These are phyloP conservation scores for Metschnikowia peoriensis DNA, from an alignment of 805 yeast genomes.

Conservation along the genomic window DNA sequence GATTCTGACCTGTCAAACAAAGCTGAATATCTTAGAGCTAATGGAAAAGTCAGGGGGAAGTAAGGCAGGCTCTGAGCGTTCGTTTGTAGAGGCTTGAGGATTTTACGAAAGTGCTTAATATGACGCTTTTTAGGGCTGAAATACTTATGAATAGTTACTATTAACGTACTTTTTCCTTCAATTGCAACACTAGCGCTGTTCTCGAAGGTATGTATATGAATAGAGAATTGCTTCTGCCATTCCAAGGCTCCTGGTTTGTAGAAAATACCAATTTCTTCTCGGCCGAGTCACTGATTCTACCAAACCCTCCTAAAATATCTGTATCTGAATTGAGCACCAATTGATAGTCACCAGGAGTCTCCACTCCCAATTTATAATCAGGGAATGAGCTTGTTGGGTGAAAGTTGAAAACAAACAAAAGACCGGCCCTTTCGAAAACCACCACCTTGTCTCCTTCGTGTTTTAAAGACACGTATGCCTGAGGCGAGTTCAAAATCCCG, in stretches of 20 bases:
- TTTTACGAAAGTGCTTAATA: not conserved
- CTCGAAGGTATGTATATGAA: slow-evolving; percentile 84
- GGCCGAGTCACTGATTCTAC: slow-evolving; percentile 46
- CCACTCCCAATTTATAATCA: slow-evolving; percentile 90
- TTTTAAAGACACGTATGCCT: slow-evolving; percentile 82
- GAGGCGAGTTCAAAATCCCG: slow-evolving; percentile 68
- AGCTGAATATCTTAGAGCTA: slow-evolving; percentile 14
- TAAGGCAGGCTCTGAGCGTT: not conserved
- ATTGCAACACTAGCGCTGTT: slow-evolving; percentile 41
- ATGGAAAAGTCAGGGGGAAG: not conserved
- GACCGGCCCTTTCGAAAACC: slow-evolving; percentile 84
- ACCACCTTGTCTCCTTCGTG: slow-evolving; percentile 86
- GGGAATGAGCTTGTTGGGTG: slow-evolving; percentile 80
- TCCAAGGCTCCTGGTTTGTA: slow-evolving; percentile 80
- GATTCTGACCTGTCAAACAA: slow-evolving; percentile 15
- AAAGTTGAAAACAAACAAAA: slow-evolving; percentile 85
- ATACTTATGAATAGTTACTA: too few species aligned
- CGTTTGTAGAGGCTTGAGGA: slow-evolving; percentile 1
- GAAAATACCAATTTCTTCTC: slow-evolving; percentile 48
- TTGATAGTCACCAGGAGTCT: slow-evolving; percentile 70
- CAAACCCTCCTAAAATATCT: slow-evolving; percentile 75
- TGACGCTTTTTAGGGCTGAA: too few species aligned
- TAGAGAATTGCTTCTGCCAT: slow-evolving; percentile 68
- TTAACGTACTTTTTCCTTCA: slow-evolving; percentile 25
- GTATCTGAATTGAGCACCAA: slow-evolving; percentile 76